A percentile compares a stretch with the other conserved stretches of the same genome.
Conservation (phyloP, 208 protist species). For the Lotmaria passim region DNA sequence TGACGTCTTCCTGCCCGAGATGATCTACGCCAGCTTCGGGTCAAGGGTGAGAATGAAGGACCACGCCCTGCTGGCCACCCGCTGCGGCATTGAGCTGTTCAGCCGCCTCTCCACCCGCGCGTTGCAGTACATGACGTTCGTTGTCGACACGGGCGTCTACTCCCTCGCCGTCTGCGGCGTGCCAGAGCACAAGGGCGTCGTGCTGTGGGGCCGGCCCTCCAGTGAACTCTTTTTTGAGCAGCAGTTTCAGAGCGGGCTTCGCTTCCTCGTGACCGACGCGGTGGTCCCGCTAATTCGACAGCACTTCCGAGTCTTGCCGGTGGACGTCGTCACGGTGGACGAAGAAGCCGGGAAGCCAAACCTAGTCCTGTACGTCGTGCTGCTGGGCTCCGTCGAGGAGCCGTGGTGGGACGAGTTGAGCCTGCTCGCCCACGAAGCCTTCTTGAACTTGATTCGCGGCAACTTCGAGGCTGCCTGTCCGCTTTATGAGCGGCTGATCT, state of each 20-base stretch:
- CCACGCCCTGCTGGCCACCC: conserved; percentile 41
- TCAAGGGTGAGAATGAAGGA: conserved; percentile 27
- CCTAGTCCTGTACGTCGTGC: conserved; percentile 39
- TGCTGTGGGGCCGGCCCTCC: conserved; percentile 37
- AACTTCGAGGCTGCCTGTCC: conserved; percentile 16
- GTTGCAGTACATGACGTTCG: conserved; percentile 29
- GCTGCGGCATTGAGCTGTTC: conserved; percentile 47
- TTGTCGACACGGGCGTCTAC: conserved; percentile 50
- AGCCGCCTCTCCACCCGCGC: conserved; percentile 19
- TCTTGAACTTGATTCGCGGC: conserved; percentile 18
- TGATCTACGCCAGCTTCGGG: conserved; percentile 49
- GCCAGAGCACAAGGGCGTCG: conserved; percentile 40
- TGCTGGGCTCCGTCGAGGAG: conserved; percentile 25
- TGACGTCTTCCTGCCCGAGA: conserved; percentile 46
- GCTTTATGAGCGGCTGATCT: conserved; percentile 10
- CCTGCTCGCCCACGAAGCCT: conserved; percentile 22
- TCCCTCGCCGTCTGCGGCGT: conserved; percentile 40
- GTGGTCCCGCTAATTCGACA: conserved; percentile 39
- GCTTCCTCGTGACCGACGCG: conserved; percentile 42
- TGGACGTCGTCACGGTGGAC: conserved; percentile 34
- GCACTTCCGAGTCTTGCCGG: conserved; percentile 40
- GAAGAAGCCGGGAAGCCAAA: conserved; percentile 17
- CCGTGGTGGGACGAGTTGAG: conserved; percentile 29
- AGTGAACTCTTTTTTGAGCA: conserved; percentile 33
- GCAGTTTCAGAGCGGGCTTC: conserved; percentile 33